Percentiles rank a stretch among this genome's conserved stretches.
phyloP scores from a whole-genome alignment of 257 asterid species.

The Marsdenia floribunda region DNA sequence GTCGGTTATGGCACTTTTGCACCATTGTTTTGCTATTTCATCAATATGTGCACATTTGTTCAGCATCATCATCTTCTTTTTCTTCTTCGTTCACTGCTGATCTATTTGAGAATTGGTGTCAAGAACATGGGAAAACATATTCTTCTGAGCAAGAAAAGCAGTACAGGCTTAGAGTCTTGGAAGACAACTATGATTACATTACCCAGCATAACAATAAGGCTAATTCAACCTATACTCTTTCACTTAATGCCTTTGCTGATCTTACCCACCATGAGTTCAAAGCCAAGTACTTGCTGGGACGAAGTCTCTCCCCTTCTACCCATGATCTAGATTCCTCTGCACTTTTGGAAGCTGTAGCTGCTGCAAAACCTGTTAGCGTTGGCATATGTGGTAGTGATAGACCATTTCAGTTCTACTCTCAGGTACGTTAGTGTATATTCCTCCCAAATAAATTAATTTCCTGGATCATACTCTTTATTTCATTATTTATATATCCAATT shows the following conservation, averaged over 20 bases:
- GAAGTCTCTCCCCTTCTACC: constrained; percentile 31
- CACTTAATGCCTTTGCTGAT: too few species aligned
- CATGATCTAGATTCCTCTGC: constrained; percentile 15
- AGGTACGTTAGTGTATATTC: not conserved
- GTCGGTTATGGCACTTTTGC: constrained; percentile 11
- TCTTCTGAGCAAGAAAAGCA: constrained; percentile 58
- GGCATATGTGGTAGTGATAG: not conserved
- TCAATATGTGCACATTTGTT: too few species aligned
- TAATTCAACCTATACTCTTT: too few species aligned
- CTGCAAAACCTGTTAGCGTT: not conserved
- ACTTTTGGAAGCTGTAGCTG: not conserved
- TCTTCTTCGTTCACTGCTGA: too few species aligned
- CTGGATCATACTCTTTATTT: too few species aligned
- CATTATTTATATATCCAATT: too few species aligned
- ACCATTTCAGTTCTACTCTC: not conserved
- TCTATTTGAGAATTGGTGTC: not conserved
- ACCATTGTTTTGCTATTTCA: constrained; percentile 32
- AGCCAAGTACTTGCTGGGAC: constrained; percentile 39
- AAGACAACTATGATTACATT: too few species aligned
- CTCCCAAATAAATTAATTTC: too few species aligned
- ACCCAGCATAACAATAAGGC: not conserved
- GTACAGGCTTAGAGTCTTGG: constrained; percentile 42
- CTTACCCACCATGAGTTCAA: too few species aligned
- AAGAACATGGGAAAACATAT: constrained; percentile 56
- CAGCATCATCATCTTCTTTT: too few species aligned